Conservation (phyloP, 768 basidiomycete species). For the Suillus paluster region DNA sequence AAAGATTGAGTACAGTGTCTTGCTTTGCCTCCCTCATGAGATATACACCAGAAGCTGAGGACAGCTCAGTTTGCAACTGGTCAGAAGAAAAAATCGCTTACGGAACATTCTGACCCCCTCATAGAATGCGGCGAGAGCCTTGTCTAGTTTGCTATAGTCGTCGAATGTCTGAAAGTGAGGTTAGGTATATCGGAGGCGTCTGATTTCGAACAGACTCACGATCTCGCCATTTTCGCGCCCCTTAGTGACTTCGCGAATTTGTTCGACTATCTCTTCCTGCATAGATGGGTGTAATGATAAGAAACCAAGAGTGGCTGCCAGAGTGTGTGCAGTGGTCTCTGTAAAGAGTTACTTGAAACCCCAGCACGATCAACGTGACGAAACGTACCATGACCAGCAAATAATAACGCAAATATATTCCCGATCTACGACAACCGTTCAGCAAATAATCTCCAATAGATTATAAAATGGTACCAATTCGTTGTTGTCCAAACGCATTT, state of each 20-base stretch:
- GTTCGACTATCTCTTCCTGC: constrained; percentile 37
- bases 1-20: constrained; percentile 29
- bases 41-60: constrained; percentile 32
- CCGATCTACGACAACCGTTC: constrained; percentile 44
- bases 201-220: constrained; percentile 14
- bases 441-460: background rate
- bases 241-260: constrained; percentile 31
- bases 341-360: background rate
- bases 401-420: constrained; percentile 54
- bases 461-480: constrained; percentile 19
- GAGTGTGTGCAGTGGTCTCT: constrained; percentile 40
- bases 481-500: constrained; percentile 16
- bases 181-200: background rate
- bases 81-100: constrained; percentile 17
- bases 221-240: constrained; percentile 21
- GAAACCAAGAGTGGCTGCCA: constrained; percentile 38
- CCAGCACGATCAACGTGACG: background rate
- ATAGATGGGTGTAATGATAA: constrained; percentile 33
- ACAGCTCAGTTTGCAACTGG: background rate
- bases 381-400: constrained; percentile 61
- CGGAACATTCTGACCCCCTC: constrained; percentile 42
- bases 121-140: constrained; percentile 32
- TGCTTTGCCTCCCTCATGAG: constrained; percentile 34
- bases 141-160: constrained; percentile 33
- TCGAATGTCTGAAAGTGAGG: constrained; percentile 18